Percentiles rank a stretch among this genome's conserved stretches.
Evolutionary conservation across 2,329 filamentous ascomycete species (phyloP).

Genomic region (Helotiales sp.): DNA sequence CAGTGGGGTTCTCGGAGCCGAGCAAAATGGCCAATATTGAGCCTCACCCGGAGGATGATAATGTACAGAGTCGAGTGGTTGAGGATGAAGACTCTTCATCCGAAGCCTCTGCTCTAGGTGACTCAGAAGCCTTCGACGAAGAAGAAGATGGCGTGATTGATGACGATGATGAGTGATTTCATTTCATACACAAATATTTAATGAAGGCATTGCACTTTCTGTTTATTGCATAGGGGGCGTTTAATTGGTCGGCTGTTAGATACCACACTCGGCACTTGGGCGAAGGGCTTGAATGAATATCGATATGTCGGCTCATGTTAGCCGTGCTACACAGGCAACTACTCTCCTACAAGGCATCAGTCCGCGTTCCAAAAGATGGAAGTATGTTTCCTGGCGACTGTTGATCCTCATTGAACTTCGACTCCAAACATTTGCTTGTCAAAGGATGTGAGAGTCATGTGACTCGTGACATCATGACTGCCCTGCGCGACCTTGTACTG

Average conservation of each 20-base stretch:
- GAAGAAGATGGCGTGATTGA: conserved; percentile 37
- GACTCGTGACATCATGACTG: conserved; percentile 12
- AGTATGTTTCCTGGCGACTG: background rate
- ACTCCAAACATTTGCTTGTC: background rate
- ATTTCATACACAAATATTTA: background rate
- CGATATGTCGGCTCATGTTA: background rate
- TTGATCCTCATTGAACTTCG: too few species aligned
- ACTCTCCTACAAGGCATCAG: background rate
- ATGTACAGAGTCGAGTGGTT: conserved; percentile 40
- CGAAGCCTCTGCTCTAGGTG: conserved; percentile 32
- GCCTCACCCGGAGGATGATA: conserved; percentile 29
- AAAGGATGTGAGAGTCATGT: background rate
- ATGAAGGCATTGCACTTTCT: background rate
- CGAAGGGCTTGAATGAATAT: background rate
- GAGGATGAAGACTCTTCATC: conserved; percentile 26
- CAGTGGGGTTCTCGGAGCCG: conserved; percentile 60
- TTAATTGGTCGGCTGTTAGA: background rate
- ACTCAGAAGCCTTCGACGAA: conserved; percentile 39
- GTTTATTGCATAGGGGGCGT: background rate
- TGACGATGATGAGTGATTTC: conserved; percentile 31
- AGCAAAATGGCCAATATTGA: conserved; percentile 32
- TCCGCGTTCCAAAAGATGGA: background rate
- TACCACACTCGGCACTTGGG: background rate
- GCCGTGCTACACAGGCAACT: background rate
- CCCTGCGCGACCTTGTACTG: too few species aligned